Conservation (phyloP, 805 yeast species). For the Candida xyloterini region DNA sequence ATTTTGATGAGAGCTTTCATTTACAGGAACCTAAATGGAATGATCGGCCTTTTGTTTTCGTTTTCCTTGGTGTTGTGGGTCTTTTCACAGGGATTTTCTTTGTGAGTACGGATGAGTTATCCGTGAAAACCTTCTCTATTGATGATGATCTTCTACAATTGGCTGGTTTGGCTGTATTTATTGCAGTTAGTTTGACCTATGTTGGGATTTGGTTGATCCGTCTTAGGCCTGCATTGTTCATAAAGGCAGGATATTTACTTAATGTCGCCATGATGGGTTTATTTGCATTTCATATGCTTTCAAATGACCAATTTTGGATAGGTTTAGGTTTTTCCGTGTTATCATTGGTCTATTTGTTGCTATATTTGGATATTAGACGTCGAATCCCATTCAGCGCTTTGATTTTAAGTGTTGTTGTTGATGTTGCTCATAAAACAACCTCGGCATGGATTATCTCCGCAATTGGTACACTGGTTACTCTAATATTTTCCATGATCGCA, state of each 20-base stretch:
- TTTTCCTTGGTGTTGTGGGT: constrained; percentile 31
- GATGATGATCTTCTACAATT: background rate
- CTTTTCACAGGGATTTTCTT: constrained; percentile 14
- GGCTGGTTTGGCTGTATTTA: background rate
- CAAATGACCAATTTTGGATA: constrained; percentile 64
- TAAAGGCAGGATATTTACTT: constrained; percentile 2
- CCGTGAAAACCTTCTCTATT: background rate
- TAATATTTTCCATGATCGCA: background rate
- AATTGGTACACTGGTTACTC: constrained; percentile 2
- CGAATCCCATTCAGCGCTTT: constrained; percentile 27
- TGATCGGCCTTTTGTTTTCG: constrained; percentile 66
- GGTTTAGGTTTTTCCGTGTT: constrained; percentile 52
- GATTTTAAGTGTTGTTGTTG: constrained; percentile 44
- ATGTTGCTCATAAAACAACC: constrained; percentile 66
- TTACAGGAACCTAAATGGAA: constrained; percentile 60
- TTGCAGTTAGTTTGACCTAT: background rate
- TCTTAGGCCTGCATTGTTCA: constrained; percentile 5
- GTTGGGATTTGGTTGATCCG: constrained; percentile 1
- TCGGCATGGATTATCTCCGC: constrained; percentile 44
- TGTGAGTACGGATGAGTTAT: background rate
- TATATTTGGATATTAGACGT: constrained; percentile 14
- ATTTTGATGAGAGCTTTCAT: constrained; percentile 68
- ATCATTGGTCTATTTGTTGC: constrained; percentile 11
- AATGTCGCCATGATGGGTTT: constrained; percentile 50
- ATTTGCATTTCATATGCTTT: constrained; percentile 70